A percentile compares a stretch with the other conserved stretches of the same genome.
Evolutionary conservation across 192 early-diverging fungal species (phyloP).

Genomic region (Backusella mclennaniae): DNA sequence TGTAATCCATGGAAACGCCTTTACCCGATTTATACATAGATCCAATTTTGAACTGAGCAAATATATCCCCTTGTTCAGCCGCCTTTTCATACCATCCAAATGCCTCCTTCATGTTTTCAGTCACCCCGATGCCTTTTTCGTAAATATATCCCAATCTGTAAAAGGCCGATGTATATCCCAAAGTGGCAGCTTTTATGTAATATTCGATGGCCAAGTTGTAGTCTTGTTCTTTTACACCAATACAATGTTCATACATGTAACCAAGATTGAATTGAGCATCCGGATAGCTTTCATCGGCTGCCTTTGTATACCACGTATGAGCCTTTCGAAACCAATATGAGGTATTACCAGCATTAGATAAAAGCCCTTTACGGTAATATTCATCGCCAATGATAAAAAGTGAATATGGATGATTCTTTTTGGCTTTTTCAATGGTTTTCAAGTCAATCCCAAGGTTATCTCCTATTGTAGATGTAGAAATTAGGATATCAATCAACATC

Average conservation of each 20-base stretch:
- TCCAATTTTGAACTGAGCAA: not conserved
- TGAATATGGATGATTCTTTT: not conserved
- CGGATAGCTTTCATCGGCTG: not conserved
- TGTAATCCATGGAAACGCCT: not conserved
- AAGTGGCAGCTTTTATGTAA: not conserved
- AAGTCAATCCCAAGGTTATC: not conserved
- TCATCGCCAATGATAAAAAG: not conserved
- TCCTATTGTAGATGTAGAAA: not conserved
- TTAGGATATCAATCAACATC: not conserved
- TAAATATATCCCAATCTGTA: not conserved
- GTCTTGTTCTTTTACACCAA: not conserved
- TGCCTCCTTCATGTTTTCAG: not conserved
- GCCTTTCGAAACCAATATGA: not conserved
- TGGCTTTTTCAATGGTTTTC: not conserved
- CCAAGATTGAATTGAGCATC: not conserved
- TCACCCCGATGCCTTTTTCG: not conserved
- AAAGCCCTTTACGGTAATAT: not conserved
- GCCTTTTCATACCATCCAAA: slow-evolving; percentile 2
- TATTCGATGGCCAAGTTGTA: not conserved
- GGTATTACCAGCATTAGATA: not conserved
- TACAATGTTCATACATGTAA: not conserved
- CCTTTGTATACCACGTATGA: not conserved
- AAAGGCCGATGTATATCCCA: not conserved
- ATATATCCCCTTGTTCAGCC: not conserved
- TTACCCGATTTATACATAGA: not conserved